A percentile compares a stretch with the other conserved stretches of the same genome.
Evolutionary conservation across 2,329 filamentous ascomycete species (phyloP).

Genomic region (Parasarocladium wereldwijsianum): DNA sequence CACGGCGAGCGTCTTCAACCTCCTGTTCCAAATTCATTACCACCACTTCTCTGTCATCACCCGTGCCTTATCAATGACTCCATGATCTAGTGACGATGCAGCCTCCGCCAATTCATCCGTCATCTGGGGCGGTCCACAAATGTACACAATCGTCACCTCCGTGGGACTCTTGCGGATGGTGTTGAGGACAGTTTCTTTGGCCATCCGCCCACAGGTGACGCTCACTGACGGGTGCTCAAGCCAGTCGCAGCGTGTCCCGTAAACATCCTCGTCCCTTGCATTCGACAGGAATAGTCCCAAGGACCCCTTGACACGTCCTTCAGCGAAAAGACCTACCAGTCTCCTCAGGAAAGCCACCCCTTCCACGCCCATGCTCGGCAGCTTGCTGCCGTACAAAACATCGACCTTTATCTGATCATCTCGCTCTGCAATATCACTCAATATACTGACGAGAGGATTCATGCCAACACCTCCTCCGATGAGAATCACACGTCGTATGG

Average conservation of each 20-base stretch:
- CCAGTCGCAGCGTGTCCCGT: too few relatives aligned
- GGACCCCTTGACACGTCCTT: slow-evolving; percentile 21
- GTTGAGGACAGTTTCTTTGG: slow-evolving; percentile 22
- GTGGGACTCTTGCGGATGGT: slow-evolving; percentile 19
- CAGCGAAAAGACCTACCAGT: slow-evolving; percentile 25
- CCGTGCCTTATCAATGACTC: slow-evolving; percentile 26
- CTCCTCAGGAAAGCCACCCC: slow-evolving; percentile 37
- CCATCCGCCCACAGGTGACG: slow-evolving; percentile 24
- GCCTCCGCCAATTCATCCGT: slow-evolving; percentile 48
- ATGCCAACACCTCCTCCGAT: slow-evolving; percentile 73
- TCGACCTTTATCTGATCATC: slow-evolving; percentile 25
- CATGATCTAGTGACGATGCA: slow-evolving; percentile 17
- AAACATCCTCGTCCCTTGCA: too few relatives aligned
- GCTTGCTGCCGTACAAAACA: slow-evolving; percentile 47
- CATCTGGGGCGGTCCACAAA: slow-evolving; percentile 56
- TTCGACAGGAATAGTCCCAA: slow-evolving; percentile 34
- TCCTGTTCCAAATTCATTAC: too few relatives aligned
- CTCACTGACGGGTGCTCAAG: slow-evolving; percentile 5
- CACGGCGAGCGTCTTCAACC: too few relatives aligned
- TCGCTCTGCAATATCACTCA: slow-evolving; percentile 39
- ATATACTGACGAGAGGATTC: slow-evolving; percentile 66
- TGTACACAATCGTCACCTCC: slow-evolving; percentile 35
- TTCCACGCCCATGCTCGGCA: slow-evolving; percentile 13
- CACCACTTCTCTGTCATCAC: slow-evolving; percentile 52
- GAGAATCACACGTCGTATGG: slow-evolving; percentile 48